Conservation (phyloP, 768 basidiomycete genomes). For the Lactarius pseudohatsudake region DNA sequence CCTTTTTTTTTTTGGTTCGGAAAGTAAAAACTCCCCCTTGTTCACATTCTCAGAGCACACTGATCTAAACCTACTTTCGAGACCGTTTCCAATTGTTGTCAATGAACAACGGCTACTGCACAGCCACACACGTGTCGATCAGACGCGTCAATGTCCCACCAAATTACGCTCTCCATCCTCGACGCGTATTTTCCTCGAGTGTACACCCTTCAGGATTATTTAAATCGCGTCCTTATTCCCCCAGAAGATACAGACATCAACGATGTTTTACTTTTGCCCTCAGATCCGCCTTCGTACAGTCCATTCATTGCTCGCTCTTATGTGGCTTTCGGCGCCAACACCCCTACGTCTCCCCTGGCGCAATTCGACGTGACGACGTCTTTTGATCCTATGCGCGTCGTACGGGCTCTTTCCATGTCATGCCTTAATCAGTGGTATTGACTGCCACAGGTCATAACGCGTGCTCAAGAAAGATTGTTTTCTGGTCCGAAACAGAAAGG, state of each 20-base stretch:
- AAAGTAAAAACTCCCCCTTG: neutral
- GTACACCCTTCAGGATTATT: slow-evolving; percentile 18
- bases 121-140: neutral
- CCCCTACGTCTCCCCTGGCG: neutral
- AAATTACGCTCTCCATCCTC: slow-evolving; percentile 24
- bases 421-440: slow-evolving; percentile 30
- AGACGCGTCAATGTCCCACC: slow-evolving; percentile 18
- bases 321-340: slow-evolving; percentile 12
- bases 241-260: slow-evolving; percentile 1
- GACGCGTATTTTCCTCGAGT: slow-evolving; percentile 21
- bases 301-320: slow-evolving; percentile 20
- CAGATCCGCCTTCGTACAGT: slow-evolving; percentile 11
- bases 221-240: slow-evolving; percentile 2
- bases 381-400: slow-evolving; percentile 19
- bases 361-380: slow-evolving; percentile 21
- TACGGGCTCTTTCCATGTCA: neutral
- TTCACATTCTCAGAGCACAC: too few relatives aligned
- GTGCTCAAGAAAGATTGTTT: slow-evolving; percentile 58
- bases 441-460: slow-evolving; percentile 54
- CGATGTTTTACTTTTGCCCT: slow-evolving; percentile 14
- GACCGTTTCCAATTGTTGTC: too few relatives aligned
- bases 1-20: neutral
- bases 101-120: neutral
- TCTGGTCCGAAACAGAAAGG: slow-evolving; percentile 37
- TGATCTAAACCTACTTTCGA: too few relatives aligned